Percentiles rank a stretch among this genome's conserved stretches.
Conservation (phyloP, 768 basidiomycete genomes). For the Boletus insuetus region DNA sequence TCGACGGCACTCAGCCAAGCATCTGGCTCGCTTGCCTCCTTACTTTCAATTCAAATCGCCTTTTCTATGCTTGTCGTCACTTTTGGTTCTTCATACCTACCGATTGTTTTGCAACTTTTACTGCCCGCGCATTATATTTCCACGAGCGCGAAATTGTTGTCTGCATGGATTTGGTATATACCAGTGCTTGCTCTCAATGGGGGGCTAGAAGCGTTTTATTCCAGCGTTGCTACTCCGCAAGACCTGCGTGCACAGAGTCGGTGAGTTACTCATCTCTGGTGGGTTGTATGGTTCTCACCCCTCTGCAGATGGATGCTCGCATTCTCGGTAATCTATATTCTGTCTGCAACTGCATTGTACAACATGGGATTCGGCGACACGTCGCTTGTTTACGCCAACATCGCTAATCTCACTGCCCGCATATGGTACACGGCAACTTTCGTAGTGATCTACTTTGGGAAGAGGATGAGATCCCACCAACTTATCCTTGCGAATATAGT, state of each 20-base stretch:
- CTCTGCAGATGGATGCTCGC: constrained; percentile 66
- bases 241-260: constrained; percentile 72
- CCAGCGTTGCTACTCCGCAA: constrained; percentile 64
- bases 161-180: constrained; percentile 83
- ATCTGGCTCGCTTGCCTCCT: constrained; percentile 49
- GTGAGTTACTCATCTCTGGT: constrained; percentile 29
- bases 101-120: constrained; percentile 62
- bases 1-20: constrained; percentile 36
- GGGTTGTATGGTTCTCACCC: neutral
- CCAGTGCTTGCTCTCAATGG: constrained; percentile 91
- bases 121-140: constrained; percentile 67
- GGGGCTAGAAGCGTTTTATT: constrained; percentile 85
- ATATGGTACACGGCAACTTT: constrained; percentile 61
- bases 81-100: constrained; percentile 75
- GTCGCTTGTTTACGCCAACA: constrained; percentile 75
- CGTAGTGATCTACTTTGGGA: constrained; percentile 44
- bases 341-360: constrained; percentile 47
- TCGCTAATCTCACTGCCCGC: constrained; percentile 59
- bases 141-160: constrained; percentile 77
- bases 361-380: constrained; percentile 55
- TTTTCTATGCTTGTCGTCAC: constrained; percentile 67
- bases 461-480: constrained; percentile 10
- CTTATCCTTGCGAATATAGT: constrained; percentile 13
- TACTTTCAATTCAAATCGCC: constrained; percentile 64
- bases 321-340: constrained; percentile 69